phyloP scores from a whole-genome alignment of 1,139 yeast genomes.

The Yamadazyma conglobata region DNA sequence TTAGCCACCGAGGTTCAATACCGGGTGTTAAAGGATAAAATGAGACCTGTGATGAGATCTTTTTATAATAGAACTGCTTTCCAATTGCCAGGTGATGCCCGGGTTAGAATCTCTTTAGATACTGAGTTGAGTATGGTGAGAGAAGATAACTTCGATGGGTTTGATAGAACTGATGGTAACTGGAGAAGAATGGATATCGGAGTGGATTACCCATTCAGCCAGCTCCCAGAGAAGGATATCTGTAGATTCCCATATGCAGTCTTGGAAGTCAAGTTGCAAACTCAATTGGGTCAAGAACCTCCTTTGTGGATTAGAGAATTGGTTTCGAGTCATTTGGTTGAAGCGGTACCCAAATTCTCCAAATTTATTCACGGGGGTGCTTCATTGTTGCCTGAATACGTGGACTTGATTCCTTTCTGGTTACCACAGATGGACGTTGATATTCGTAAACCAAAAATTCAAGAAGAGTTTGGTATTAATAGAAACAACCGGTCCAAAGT shows the following conservation, averaged over 20 bases:
- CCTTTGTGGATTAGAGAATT: slow-evolving; percentile 96
- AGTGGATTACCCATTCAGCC: slow-evolving; percentile 90
- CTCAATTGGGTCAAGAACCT: slow-evolving; percentile 98
- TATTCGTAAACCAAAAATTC: slow-evolving; percentile 81
- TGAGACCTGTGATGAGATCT: slow-evolving; percentile 92
- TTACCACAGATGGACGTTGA: slow-evolving; percentile 97
- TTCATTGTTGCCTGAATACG: slow-evolving; percentile 75
- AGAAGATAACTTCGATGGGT: slow-evolving; percentile 94
- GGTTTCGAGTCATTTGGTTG: slow-evolving; percentile 88
- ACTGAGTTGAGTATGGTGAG: slow-evolving; percentile 95
- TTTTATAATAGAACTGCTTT: slow-evolving; percentile 97
- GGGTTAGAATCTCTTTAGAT: slow-evolving; percentile 96
- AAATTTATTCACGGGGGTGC: slow-evolving; percentile 97
- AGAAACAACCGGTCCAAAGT: slow-evolving; percentile 31
- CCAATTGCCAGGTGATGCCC: slow-evolving; percentile 97
- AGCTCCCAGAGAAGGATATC: slow-evolving; percentile 77
- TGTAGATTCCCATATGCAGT: slow-evolving; percentile 97
- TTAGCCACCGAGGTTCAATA: slow-evolving; percentile 92
- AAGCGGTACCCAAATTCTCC: slow-evolving; percentile 96
- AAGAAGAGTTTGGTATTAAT: slow-evolving; percentile 58
- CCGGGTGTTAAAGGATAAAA: slow-evolving; percentile 73
- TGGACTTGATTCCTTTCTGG: slow-evolving; percentile 91
- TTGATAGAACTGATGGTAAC: slow-evolving; percentile 83
- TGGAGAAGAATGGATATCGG: slow-evolving; percentile 99
- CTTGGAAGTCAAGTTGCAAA: slow-evolving; percentile 91